Evolutionary conservation across 257 asterid species (phyloP).

Genomic region (Solanum medicagineum): DNA sequence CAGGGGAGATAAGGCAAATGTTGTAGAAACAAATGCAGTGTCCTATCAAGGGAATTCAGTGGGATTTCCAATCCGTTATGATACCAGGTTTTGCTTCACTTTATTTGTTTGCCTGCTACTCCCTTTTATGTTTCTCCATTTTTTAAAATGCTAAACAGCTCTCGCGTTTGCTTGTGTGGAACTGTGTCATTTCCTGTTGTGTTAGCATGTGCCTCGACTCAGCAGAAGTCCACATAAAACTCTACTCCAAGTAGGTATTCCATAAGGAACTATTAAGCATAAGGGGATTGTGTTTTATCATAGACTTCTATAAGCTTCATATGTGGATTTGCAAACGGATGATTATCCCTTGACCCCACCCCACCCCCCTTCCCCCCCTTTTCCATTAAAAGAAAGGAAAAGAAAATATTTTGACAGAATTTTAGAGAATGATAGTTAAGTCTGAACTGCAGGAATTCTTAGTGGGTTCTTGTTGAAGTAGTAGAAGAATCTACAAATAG

Average conservation of each 20-base stretch:
- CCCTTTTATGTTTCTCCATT: background rate
- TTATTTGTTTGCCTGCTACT: background rate
- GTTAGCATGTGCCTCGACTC: background rate
- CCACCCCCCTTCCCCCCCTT: background rate
- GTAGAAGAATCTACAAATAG: background rate
- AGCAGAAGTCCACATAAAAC: background rate
- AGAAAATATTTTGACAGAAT: background rate
- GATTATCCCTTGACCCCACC: background rate
- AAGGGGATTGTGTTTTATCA: background rate
- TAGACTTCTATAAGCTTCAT: background rate
- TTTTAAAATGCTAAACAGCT: background rate
- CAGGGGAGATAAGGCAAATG: constrained; percentile 29
- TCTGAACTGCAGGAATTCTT: background rate
- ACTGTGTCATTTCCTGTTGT: background rate
- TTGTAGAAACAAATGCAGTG: constrained; percentile 26
- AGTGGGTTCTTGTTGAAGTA: background rate
- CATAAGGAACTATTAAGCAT: background rate
- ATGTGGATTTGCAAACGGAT: background rate
- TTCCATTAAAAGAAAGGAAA: background rate
- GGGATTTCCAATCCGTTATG: constrained; percentile 41
- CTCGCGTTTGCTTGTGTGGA: background rate
- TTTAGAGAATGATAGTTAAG: background rate
- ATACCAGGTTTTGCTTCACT: constrained; percentile 46
- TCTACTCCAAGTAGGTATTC: background rate
- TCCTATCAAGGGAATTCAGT: constrained; percentile 28